Percentiles rank a stretch among this genome's conserved stretches.
phyloP scores from a whole-genome alignment of 2,329 filamentous ascomycete species.

The Colletotrichum gigasporum region DNA sequence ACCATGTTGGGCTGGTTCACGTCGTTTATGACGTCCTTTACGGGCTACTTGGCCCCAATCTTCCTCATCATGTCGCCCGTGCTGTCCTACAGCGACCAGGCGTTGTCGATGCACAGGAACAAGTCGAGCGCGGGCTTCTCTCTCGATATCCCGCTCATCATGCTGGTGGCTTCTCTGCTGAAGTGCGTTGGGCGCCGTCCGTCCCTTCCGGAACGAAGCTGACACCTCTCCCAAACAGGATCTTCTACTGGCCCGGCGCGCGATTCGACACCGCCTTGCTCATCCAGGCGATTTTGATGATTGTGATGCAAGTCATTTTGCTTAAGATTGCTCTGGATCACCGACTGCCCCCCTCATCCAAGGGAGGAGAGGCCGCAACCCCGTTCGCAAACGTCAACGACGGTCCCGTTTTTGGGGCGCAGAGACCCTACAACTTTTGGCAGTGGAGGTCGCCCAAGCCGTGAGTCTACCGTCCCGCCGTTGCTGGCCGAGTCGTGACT shows the following conservation, averaged over 20 bases:
- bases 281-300: constrained; percentile 72
- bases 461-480: constrained; percentile 47
- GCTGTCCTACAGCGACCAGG: constrained; percentile 73
- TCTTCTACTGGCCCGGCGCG: constrained; percentile 76
- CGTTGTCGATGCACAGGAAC: constrained; percentile 69
- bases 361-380: constrained; percentile 66
- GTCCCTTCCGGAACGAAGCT: constrained; percentile 16
- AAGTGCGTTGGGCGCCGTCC: constrained; percentile 53
- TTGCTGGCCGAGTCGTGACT: not conserved
- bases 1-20: constrained; percentile 26
- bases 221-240: constrained; percentile 49
- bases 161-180: constrained; percentile 74
- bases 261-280: constrained; percentile 72
- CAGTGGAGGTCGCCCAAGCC: constrained; percentile 80
- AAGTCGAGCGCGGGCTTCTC: constrained; percentile 76
- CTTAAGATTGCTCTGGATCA: constrained; percentile 76
- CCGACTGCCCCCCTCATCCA: constrained; percentile 67
- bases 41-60: constrained; percentile 68
- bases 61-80: constrained; percentile 72
- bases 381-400: constrained; percentile 70
- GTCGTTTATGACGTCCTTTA: constrained; percentile 51
- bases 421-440: constrained; percentile 82
- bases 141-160: constrained; percentile 76
- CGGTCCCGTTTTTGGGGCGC: constrained; percentile 45
- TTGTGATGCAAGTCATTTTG: constrained; percentile 69